Percentiles rank a stretch among this genome's conserved stretches.
phyloP scores from a whole-genome alignment of 2,329 filamentous ascomycete species.

The Neonectria coccinea region DNA sequence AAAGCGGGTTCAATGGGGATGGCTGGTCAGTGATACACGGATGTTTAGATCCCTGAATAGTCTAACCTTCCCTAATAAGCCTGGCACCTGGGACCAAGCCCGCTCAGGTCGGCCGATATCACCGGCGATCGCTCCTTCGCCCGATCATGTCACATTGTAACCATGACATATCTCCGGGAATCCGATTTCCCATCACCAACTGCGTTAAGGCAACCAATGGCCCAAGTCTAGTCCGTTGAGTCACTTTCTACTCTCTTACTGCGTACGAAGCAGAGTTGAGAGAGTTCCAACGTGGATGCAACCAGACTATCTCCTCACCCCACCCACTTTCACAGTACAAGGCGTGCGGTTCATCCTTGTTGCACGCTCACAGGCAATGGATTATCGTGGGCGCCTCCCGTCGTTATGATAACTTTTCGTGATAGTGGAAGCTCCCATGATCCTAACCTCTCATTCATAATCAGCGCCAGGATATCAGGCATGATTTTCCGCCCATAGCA shows the following conservation, averaged over 20 bases:
- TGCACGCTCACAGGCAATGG: not conserved
- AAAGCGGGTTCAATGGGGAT: constrained; percentile 23
- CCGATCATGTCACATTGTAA: not conserved
- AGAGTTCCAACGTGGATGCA: not conserved
- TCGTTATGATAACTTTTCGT: not conserved
- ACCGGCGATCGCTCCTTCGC: constrained; percentile 4
- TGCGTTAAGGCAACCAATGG: constrained; percentile 7
- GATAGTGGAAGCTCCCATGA: not conserved
- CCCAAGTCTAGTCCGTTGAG: not conserved
- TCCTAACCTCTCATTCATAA: constrained; percentile 12
- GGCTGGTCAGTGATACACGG: constrained; percentile 15
- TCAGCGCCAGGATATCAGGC: constrained; percentile 6
- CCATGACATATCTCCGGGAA: not conserved
- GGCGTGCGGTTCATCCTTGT: constrained; percentile 1
- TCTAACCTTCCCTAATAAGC: constrained; percentile 16
- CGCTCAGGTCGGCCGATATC: constrained; percentile 10
- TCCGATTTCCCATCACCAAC: constrained; percentile 4
- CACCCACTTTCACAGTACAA: not conserved
- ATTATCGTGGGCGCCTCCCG: not conserved
- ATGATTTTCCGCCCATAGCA: constrained; percentile 2
- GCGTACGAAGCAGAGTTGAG: not conserved
- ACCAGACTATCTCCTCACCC: not conserved
- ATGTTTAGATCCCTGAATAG: constrained; percentile 26
- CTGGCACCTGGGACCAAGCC: constrained; percentile 5
- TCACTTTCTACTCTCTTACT: not conserved